Conservation (phyloP, 768 basidiomycete genomes). For the Fomitopsis serialis region DNA sequence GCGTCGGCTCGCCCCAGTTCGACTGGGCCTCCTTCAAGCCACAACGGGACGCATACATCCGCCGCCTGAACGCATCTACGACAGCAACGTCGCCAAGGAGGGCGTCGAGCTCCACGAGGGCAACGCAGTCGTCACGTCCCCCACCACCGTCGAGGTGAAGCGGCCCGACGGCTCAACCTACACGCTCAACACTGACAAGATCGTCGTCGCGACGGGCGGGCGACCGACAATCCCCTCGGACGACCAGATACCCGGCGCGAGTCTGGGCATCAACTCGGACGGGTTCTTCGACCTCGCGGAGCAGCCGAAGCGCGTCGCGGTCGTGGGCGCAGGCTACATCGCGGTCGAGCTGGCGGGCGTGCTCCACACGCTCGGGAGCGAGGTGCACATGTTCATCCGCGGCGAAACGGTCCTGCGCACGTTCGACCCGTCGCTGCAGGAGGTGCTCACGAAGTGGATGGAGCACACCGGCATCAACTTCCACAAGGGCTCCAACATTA, state of each 20-base stretch:
- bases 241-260: slow-evolving; percentile 80
- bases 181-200: slow-evolving; percentile 66
- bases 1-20: slow-evolving; percentile 54
- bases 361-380: slow-evolving; percentile 83
- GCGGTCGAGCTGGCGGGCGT: slow-evolving; percentile 96
- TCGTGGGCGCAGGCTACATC: slow-evolving; percentile 97
- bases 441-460: slow-evolving; percentile 87
- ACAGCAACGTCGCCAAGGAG: slow-evolving; percentile 81
- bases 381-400: slow-evolving; percentile 91
- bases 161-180: slow-evolving; percentile 64
- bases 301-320: slow-evolving; percentile 89
- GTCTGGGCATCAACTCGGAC: slow-evolving; percentile 87
- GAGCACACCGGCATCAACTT: slow-evolving; percentile 89
- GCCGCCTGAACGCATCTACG: slow-evolving; percentile 86
- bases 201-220: slow-evolving; percentile 86
- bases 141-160: slow-evolving; percentile 69
- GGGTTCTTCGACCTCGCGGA: slow-evolving; percentile 92
- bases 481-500: slow-evolving; percentile 73
- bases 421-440: slow-evolving; percentile 85
- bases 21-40: slow-evolving; percentile 90
- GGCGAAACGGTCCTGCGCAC: slow-evolving; percentile 86
- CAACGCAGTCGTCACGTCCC: slow-evolving; percentile 63
- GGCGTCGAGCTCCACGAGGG: slow-evolving; percentile 85
- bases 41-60: slow-evolving; percentile 94
- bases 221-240: slow-evolving; percentile 76